Evolutionary conservation across 345 rosid genomes (phyloP).

Genomic region (Alliaria petiolata): DNA sequence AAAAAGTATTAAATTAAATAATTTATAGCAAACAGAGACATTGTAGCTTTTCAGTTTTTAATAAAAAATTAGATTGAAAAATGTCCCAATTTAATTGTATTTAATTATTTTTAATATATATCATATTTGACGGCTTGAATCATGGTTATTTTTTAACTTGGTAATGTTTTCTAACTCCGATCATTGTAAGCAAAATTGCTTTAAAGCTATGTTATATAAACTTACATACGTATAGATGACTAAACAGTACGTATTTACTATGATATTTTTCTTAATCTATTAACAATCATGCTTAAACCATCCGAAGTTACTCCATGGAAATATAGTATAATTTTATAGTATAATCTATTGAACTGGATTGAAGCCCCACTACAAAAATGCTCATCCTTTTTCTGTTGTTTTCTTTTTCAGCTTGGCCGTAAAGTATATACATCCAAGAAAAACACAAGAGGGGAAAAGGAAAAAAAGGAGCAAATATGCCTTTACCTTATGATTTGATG

Average conservation of each 20-base stretch:
- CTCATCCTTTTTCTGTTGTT: neutral
- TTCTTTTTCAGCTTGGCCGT: neutral
- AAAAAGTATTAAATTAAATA: too few species aligned
- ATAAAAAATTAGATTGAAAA: too few species aligned
- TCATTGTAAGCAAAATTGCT: neutral
- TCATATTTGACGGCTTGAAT: neutral
- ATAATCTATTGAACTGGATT: neutral
- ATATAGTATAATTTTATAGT: too few species aligned
- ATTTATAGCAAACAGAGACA: neutral
- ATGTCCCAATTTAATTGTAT: neutral
- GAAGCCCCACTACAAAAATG: neutral
- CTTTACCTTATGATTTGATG: neutral
- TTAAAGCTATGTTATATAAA: neutral
- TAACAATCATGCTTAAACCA: constrained; percentile 11
- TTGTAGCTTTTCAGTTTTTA: neutral
- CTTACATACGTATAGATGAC: neutral
- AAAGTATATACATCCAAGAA: neutral
- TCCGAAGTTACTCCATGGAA: neutral
- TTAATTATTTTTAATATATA: too few species aligned
- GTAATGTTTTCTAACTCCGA: neutral
- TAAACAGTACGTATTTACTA: neutral
- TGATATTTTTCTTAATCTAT: neutral
- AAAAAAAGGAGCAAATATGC: neutral
- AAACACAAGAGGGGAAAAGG: too few species aligned
- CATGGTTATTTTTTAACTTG: neutral